Conservation (phyloP, 768 basidiomycete genomes). For the Xerocomus brunneocitrinus region DNA sequence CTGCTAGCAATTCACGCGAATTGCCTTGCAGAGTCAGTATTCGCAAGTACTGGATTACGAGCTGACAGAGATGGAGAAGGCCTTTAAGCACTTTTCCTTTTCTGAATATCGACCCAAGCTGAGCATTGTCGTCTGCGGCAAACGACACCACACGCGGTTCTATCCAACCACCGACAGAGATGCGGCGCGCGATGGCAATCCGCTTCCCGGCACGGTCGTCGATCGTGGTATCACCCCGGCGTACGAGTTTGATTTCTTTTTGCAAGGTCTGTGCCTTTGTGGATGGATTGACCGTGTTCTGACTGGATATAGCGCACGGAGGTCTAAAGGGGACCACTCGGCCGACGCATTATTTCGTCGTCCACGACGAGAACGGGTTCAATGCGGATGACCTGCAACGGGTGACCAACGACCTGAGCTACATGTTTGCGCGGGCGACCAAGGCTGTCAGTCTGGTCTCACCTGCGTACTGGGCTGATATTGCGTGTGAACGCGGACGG, state of each 20-base stretch:
- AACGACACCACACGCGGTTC: constrained; percentile 54
- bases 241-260: constrained; percentile 53
- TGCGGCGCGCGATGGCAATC: constrained; percentile 45
- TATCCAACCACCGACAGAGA: constrained; percentile 38
- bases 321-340: constrained; percentile 42
- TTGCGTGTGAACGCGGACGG: constrained; percentile 50
- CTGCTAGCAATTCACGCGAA: not conserved
- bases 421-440: constrained; percentile 57
- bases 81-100: constrained; percentile 41
- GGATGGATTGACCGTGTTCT: not conserved
- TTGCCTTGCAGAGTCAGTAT: constrained; percentile 41
- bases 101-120: constrained; percentile 42
- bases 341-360: constrained; percentile 53
- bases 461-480: constrained; percentile 39
- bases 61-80: constrained; percentile 35
- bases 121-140: constrained; percentile 52
- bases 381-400: constrained; percentile 45
- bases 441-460: constrained; percentile 38
- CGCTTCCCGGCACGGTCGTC: constrained; percentile 51
- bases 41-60: constrained; percentile 40
- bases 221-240: constrained; percentile 51
- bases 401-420: constrained; percentile 49
- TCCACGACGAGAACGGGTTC: constrained; percentile 51
- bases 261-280: constrained; percentile 35
- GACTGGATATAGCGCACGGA: constrained; percentile 31